Base-by-base conservation (phyloP, 129 eudicot genomes). In the Flaveria linearis region DNA sequence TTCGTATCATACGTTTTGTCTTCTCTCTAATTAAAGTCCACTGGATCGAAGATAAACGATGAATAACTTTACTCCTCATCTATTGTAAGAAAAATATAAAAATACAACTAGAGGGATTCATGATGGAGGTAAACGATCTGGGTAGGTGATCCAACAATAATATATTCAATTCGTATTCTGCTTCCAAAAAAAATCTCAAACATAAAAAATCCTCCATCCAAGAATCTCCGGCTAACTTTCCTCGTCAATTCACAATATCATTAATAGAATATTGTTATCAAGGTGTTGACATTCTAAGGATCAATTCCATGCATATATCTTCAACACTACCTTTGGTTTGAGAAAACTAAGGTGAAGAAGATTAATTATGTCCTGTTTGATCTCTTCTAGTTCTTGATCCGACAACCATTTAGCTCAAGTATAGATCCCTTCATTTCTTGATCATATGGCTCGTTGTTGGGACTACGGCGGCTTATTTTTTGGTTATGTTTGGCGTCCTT, bases 81-180 rank as follows among this genome's bases (percentile, higher is more conserved):
- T 22, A 69, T 45, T 33, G 49, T 45, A 45, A 45, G 13, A 3
- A 16, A 65, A 75, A 75, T 9, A 75, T 20, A 75, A 42, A 75
- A 75, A 26, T 47, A 55, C 25, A 74, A 74, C 16, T 43, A 8
- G 56, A 57, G 55, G 41, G 49, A 3, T 14, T 55, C 39, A 56
- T 39, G 41, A 64, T 66, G 75, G 81, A 77, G 81, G 81, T 77
- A 55, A 68, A 55, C 60, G 36, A 73, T 13, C 11, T 3, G 65
- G 1, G 36, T 16, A 15, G 5, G 36, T 23, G 57, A 41, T 22
- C 69, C n/a, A 11, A 25, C 12, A 39, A 52, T 55, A 30, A 58
- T n/a, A 15, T 62, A 17, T 62, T 11, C 18, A 20, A 16, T 61
- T 11, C 18, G 16, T 20, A 7, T 33, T 72, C 41, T n/a, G 17